phyloP scores from a whole-genome alignment of 1,284 basidiomycete genomes.

The Pyrrhoderma lamaoense region DNA sequence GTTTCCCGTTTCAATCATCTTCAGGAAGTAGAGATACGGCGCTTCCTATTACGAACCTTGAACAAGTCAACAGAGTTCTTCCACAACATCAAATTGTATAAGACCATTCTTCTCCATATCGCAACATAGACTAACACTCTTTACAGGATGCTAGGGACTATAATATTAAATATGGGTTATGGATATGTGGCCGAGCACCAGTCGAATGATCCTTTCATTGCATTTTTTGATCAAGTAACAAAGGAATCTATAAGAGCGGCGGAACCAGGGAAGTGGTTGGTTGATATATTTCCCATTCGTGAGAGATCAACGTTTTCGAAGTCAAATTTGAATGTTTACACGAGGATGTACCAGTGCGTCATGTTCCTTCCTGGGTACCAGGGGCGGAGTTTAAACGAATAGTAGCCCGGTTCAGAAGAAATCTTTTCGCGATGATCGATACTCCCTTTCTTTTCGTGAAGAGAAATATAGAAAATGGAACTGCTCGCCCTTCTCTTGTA shows the following conservation, averaged over 20 bases:
- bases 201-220: constrained; percentile 23
- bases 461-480: too few relatives aligned
- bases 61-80: neutral
- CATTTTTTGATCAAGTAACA: constrained; percentile 19
- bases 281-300: constrained; percentile 34
- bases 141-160: constrained; percentile 25
- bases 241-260: constrained; percentile 20
- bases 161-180: constrained; percentile 29
- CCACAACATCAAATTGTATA: neutral
- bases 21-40: constrained; percentile 11
- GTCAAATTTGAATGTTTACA: constrained; percentile 7
- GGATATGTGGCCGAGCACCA: constrained; percentile 26
- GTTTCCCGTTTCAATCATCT: constrained; percentile 10
- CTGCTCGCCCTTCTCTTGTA: too few relatives aligned
- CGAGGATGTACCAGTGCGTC: constrained; percentile 7
- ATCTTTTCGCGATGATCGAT: constrained; percentile 14
- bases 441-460: neutral
- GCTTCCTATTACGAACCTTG: constrained; percentile 12
- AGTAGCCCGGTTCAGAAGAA: constrained; percentile 10
- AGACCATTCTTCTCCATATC: too few relatives aligned
- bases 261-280: constrained; percentile 26
- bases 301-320: neutral
- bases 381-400: constrained; percentile 14
- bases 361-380: constrained; percentile 17
- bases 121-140: too few relatives aligned